These are phyloP conservation scores for Lichtheimia corymbifera DNA, from an alignment of 371 early-diverging fungal genomes.

Conservation along the genomic window DNA sequence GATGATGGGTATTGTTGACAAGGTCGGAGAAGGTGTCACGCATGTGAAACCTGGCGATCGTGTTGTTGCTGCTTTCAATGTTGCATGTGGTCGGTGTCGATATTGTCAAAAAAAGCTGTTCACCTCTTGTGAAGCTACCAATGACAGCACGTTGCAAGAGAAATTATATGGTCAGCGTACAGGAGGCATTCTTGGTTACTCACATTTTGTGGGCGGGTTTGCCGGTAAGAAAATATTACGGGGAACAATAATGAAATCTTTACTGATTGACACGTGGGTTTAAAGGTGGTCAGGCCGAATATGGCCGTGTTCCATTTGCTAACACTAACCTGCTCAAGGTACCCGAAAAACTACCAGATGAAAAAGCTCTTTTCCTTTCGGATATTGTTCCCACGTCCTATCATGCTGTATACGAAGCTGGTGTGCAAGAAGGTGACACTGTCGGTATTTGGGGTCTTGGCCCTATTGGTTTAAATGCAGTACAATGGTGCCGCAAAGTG, in stretches of 20 bases:
- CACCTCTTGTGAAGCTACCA: constrained; percentile 57
- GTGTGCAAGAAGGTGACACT: constrained; percentile 44
- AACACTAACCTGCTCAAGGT: constrained; percentile 60
- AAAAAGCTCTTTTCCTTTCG: constrained; percentile 56
- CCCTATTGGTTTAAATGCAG: constrained; percentile 57
- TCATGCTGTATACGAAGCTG: constrained; percentile 51
- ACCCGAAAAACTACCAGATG: constrained; percentile 50
- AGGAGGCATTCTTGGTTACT: constrained; percentile 59
- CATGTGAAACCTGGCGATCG: constrained; percentile 53
- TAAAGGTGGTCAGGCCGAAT: constrained; percentile 62
- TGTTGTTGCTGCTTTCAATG: constrained; percentile 54
- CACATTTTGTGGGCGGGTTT: constrained; percentile 44
- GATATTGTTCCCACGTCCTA: constrained; percentile 65
- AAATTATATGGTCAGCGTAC: constrained; percentile 58
- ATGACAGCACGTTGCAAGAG: constrained; percentile 54
- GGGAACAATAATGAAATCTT: background rate
- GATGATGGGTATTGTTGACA: constrained; percentile 54
- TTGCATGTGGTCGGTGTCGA: constrained; percentile 62
- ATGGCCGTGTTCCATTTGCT: constrained; percentile 57
- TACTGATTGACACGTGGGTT: background rate
- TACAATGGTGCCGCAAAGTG: constrained; percentile 52
- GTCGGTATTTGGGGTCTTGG: constrained; percentile 65
- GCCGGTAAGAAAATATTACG: constrained; percentile 13
- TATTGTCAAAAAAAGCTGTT: constrained; percentile 47
- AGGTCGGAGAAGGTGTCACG: constrained; percentile 45